Base-by-base conservation (phyloP, 805 yeast genomes). In the Wickerhamiella australiensis region DNA sequence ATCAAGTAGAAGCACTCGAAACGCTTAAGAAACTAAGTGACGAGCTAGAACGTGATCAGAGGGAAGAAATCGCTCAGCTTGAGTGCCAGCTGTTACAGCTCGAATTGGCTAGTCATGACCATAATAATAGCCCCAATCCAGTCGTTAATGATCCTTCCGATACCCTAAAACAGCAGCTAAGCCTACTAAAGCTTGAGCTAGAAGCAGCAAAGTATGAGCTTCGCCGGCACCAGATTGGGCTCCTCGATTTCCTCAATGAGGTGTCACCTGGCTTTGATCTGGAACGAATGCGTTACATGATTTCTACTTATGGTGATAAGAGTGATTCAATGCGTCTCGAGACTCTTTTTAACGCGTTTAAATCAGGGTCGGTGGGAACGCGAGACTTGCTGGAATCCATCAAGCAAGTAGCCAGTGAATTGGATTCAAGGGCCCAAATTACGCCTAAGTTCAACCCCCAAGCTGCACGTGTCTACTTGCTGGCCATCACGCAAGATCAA, bases 1-100 rank as follows among this genome's bases (percentile, higher is more conserved):
- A 54, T 3, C 68, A 75, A 0, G 64, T 78, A 1, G 66, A 66
- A 1, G 82, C 79, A 20, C 62, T 78, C 29, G 76, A 71, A 42
- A 78, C 75, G 46, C 57, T 80, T 18, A 75, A 74, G 51, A 74
- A 71, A 42, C 57, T 79, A 8, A 76, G 75, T 51, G 73, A 68
- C 48, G 75, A 74, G 49, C 61, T 79, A 26, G 80, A 77, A 49
- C 69, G 68, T 9, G 64, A 61, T 38, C 78, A 73, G 49, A 25
- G 57, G 1, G 68, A 63, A 20, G 61, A 73, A 0, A 79, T 76
- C 53, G 50, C 57, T 15, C 74, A 73, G 36, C 62, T 77, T 18
- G 57, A 61, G 15, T 51, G 54, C 2, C 72, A 74, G 3, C 63
- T 78, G 7, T 12, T n/a, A 4, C n/a, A 29, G 13, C 33, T 29